Base-by-base conservation (phyloP, 2,329 filamentous ascomycete species). In the Balansia obtecta region DNA sequence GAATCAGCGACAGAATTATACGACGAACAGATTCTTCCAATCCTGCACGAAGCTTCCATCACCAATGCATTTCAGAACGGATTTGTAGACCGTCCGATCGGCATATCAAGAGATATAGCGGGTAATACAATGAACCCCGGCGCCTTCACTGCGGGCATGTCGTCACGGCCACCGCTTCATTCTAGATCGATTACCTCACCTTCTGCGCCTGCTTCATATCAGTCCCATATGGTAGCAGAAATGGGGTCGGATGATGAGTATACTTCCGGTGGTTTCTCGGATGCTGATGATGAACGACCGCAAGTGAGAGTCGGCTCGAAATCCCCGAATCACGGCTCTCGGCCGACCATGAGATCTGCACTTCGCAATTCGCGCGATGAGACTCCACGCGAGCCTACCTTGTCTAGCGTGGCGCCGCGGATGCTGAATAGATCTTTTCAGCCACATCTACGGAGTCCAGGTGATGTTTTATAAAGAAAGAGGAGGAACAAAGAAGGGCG, bases 1-100 rank as follows among this genome's bases (percentile, higher is more conserved):
- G 85, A 93, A 56, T 82, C 83, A 1, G 85, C 83, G 11, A 87
- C 90, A 20, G 83, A 88, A 62, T 70, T 96, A 0, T 96, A 97
- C 65, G 90, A 96, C 60, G 88, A 95, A 64, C 88, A 95, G 62
- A 94, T 93, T 7, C 74, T 93, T 11, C 91, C 91, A 0, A 94
- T 96, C 48, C 70, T 96, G 6, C 86, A 93, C 58, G 87, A 93
- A 61, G 93, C 88, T 61, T 87, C 77, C 11, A 91, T 82, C 55
- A 83, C 85, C 38, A 79, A 82, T 1, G 89, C 82, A 2, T 93
- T 97, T 65, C 88, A 95, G 58, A 94, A 90, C 60, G 88, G 88
- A 4, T 91, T 96, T 58, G 79, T 83, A 1, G 91, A 96, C 60
- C 75, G 84, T 22, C 76, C 81, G 1, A 76, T 80, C 4, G 68